phyloP scores from a whole-genome alignment of 2,329 filamentous ascomycete genomes.

The Magnaporthiopsis incrustans region DNA sequence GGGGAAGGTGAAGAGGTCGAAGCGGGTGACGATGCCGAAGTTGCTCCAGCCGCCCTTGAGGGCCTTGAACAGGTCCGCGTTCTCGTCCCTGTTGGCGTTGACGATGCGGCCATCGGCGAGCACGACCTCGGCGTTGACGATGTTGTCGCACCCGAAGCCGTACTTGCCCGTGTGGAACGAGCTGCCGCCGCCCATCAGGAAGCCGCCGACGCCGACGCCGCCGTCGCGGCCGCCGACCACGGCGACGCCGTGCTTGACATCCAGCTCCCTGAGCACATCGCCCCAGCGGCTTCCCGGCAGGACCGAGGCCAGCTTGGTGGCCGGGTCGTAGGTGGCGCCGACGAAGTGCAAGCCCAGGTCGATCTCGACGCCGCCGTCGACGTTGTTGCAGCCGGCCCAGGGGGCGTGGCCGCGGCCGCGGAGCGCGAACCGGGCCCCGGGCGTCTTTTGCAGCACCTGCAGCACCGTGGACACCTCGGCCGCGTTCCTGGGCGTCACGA shows the following conservation, averaged over 20 bases:
- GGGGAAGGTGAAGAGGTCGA: constrained; percentile 10
- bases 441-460: constrained; percentile 19
- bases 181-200: constrained; percentile 27
- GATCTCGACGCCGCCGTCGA: constrained; percentile 28
- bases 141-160: constrained; percentile 30
- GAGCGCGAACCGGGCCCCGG: constrained; percentile 28
- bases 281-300: constrained; percentile 29
- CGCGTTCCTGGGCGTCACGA: constrained; percentile 14
- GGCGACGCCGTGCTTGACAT: constrained; percentile 20
- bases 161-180: constrained; percentile 19
- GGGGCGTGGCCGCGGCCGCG: constrained; percentile 29
- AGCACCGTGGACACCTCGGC: constrained; percentile 29
- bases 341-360: constrained; percentile 26
- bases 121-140: constrained; percentile 30
- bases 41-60: constrained; percentile 34
- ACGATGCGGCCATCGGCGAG: constrained; percentile 29
- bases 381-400: constrained; percentile 25
- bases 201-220: constrained; percentile 27
- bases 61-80: constrained; percentile 32
- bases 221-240: constrained; percentile 27
- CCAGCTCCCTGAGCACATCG: constrained; percentile 28
- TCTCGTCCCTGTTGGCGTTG: constrained; percentile 23
- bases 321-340: constrained; percentile 19
- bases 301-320: constrained; percentile 22
- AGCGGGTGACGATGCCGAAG: constrained; percentile 25